Base-by-base conservation (phyloP, 257 asterid species). In the Petunia secreta region DNA sequence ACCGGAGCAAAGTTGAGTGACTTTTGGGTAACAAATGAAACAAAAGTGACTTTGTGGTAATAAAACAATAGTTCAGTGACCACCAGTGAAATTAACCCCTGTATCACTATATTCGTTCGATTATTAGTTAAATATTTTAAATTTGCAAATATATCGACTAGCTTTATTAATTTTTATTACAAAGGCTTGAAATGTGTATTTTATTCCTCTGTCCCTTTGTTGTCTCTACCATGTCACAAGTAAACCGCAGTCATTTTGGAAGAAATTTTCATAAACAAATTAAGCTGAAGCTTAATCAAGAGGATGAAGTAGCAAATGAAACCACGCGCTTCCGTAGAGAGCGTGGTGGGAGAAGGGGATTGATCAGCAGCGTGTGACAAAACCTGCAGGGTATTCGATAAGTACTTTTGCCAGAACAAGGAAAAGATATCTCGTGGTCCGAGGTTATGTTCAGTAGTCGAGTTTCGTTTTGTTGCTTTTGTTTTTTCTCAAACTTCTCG, bases 341-440 rank as follows among this genome's bases (percentile, higher is more conserved):
- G 86, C 71, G 86, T 84, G 84, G 60, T 9, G 40, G 78, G 54
- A 43, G 54, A 1, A 36, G 60, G 11, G 13, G 34, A 39, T 48
- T 58, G 9, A 9, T 55, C 80, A 73, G 79, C 8, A 69, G 90
- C 87, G 91, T 88, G 89, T 83, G 95, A 78, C 41, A 50, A 86
- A 88, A 84, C 84, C 93, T 84, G 89, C 87, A 84, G 90, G 84
- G 87, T 78, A 85, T 77, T 88, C 83, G 79, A 79, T 76, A 75
- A 82, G 44, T 75, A 46, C 68, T 68, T 68, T 25, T 63, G 63
- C 53, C 62, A 54, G 77, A 75, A 65, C 69, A 66, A 63, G 83
- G 64, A 82, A 83, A 73, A 67, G 75, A 81, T 76, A 34, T 89
- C 87, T 87, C 94, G 87, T 80, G 64, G 58, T 67, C 88, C 90